These are phyloP conservation scores for Glarea lozoyensis DNA, from an alignment of 495 filamentous ascomycete species.

Conservation along the genomic window DNA sequence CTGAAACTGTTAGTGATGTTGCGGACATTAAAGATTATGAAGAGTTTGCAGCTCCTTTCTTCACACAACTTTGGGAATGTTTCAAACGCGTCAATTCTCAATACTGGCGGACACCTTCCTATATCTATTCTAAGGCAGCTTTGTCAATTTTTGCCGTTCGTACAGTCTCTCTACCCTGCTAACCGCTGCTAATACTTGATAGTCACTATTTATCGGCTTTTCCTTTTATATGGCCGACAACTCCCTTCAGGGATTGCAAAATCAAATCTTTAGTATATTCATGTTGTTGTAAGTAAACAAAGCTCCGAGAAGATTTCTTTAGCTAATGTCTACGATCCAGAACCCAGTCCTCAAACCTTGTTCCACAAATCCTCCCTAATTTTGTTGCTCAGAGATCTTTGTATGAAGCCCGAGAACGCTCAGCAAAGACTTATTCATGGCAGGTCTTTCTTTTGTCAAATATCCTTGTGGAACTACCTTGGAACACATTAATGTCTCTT, in stretches of 20 bases:
- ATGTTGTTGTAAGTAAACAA: conserved; percentile 38
- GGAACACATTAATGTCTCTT: conserved; percentile 41
- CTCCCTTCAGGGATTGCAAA: conserved; percentile 76
- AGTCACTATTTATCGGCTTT: conserved; percentile 72
- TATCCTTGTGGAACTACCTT: conserved; percentile 66
- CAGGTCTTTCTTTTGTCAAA: conserved; percentile 73
- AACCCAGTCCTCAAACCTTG: conserved; percentile 33
- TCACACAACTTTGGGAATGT: conserved; percentile 42
- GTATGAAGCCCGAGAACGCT: conserved; percentile 80
- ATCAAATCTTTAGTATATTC: conserved; percentile 83
- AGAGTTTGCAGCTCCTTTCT: conserved; percentile 50
- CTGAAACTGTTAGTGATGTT: background rate
- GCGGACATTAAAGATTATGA: conserved; percentile 22
- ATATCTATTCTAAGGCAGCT: conserved; percentile 27
- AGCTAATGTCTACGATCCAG: background rate
- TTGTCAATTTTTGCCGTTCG: background rate
- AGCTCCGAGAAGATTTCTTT: background rate
- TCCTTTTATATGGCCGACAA: conserved; percentile 70
- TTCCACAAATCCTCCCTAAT: conserved; percentile 78
- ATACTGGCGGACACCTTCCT: conserved; percentile 82
- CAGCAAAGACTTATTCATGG: conserved; percentile 77
- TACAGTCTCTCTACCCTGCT: too few species aligned
- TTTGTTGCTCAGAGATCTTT: conserved; percentile 69
- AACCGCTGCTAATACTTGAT: background rate
- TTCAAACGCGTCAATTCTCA: conserved; percentile 67